Percentiles rank a stretch among this genome's conserved stretches.
Evolutionary conservation across 2,329 filamentous ascomycete genomes (phyloP).

Genomic region (Phaeosphaeria sp.): DNA sequence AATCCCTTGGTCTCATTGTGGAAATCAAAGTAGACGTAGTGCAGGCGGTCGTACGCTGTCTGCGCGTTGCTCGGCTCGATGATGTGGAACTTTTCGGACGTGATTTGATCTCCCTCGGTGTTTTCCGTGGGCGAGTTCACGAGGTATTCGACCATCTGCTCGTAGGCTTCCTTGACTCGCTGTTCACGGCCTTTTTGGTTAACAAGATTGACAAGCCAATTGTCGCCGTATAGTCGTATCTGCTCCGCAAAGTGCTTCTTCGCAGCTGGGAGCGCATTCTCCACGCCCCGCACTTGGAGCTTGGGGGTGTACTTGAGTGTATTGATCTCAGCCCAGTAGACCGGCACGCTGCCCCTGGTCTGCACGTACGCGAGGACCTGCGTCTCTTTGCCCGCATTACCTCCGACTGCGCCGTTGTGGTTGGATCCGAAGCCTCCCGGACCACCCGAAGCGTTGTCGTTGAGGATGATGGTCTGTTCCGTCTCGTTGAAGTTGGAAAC

Average conservation of each 20-base stretch:
- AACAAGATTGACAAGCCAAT: conserved; percentile 95
- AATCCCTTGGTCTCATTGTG: conserved; percentile 97
- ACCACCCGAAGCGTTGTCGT: conserved; percentile 75
- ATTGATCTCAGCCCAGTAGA: conserved; percentile 97
- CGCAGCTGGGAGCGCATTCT: conserved; percentile 79
- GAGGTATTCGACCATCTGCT: conserved; percentile 82
- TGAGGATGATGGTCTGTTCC: conserved; percentile 88
- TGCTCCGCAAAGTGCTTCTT: conserved; percentile 92
- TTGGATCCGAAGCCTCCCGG: conserved; percentile 81
- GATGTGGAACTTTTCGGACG: conserved; percentile 80
- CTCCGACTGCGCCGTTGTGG: conserved; percentile 69
- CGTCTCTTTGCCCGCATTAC: conserved; percentile 71
- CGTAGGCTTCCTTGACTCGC: conserved; percentile 90
- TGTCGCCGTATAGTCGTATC: conserved; percentile 91
- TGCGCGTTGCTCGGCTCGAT: conserved; percentile 69
- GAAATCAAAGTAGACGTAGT: conserved; percentile 99
- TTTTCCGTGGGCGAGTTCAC: conserved; percentile 72
- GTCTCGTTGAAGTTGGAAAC: conserved; percentile 99
- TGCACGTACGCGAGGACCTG: conserved; percentile 96
- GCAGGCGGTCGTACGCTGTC: conserved; percentile 79
- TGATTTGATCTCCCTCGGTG: conserved; percentile 68
- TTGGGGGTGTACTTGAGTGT: conserved; percentile 90
- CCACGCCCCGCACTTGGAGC: conserved; percentile 84
- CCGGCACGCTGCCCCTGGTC: conserved; percentile 92
- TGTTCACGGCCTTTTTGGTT: conserved; percentile 94